phyloP scores from a whole-genome alignment of 768 basidiomycete species.

The Sarcodon aspratus region DNA sequence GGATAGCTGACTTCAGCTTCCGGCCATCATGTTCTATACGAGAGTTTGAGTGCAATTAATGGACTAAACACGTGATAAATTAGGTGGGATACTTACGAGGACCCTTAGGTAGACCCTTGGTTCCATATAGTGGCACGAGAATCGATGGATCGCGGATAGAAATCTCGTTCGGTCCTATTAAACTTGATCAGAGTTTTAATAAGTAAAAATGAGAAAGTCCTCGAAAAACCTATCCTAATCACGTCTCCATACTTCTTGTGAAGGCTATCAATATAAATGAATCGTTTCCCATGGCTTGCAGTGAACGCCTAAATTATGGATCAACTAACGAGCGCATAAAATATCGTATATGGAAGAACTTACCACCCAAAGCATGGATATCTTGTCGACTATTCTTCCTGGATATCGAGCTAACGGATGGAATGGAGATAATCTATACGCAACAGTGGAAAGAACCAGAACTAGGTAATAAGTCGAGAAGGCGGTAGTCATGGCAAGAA shows the following conservation, averaged over 20 bases:
- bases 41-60: background rate
- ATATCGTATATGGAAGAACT: background rate
- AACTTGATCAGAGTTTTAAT: no score
- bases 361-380: conserved; percentile 8
- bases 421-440: conserved; percentile 12
- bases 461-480: conserved; percentile 4
- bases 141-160: conserved; percentile 9
- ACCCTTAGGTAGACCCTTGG: conserved; percentile 13
- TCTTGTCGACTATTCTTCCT: conserved; percentile 8
- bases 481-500: background rate
- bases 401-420: conserved; percentile 15
- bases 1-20: background rate
- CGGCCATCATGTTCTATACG: background rate
- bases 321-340: no score
- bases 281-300: conserved; percentile 18
- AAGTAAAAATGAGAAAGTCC: no score
- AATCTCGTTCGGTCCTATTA: conserved; percentile 11
- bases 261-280: conserved; percentile 24
- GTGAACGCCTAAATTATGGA: no score
- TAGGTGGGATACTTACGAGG: conserved; percentile 6
- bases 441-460: conserved; percentile 8
- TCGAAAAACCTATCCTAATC: conserved; percentile 14
- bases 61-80: no score
- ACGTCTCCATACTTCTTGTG: conserved; percentile 13
- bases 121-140: conserved; percentile 10